Evolutionary conservation across 2,329 filamentous ascomycete species (phyloP), one percentile per base, ranked within the genome.

Genomic region (Tolypocladium album): DNA sequence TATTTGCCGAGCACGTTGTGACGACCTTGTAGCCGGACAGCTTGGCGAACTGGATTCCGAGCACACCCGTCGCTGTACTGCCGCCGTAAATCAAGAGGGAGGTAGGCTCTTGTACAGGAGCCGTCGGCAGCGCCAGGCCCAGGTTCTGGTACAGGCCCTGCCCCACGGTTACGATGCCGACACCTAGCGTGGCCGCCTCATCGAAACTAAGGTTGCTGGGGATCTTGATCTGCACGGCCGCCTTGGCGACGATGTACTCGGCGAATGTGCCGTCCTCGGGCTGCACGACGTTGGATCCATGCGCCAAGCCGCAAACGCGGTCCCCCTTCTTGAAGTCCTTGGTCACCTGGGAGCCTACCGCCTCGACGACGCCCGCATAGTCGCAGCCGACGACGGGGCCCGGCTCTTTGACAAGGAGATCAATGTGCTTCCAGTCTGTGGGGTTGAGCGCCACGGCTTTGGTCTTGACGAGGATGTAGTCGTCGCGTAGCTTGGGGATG

Each of bases 61-160:
- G 66, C 1, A 74, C 76, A 0, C 78, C 79, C 0, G 70, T 74
- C 0, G 76, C 68, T 1, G 77, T 78, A 40, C 68, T 70, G 2
- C 78, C 80, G 1, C 79, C 79, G 55, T 73, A 74, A 4, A 82
- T 74, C 1, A 82, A 66, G 0, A 82, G 69, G 50, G 62, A 60
- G 24, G 61, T 57, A n/a, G 61, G 27, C 36, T 63, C 60, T 0
- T 62, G 45, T 3, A 66, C 57, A 3, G 61, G 59, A 53, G 62
- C 63, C 57, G n/a, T 65, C 61, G 31, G 58, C 60, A 7, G 69
- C 66, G n/a, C 40, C 39, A 75, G 59, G 22, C 66, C 63, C 22
- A 74, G 59, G 22, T 60, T 61, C 58, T 67, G 64, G 61, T 66
- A 74, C 7, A 74, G 62, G 8, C 67, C 70, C 66, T 72, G 64